phyloP scores from a whole-genome alignment of 306 rosid species.

The Carpinus viminea region DNA sequence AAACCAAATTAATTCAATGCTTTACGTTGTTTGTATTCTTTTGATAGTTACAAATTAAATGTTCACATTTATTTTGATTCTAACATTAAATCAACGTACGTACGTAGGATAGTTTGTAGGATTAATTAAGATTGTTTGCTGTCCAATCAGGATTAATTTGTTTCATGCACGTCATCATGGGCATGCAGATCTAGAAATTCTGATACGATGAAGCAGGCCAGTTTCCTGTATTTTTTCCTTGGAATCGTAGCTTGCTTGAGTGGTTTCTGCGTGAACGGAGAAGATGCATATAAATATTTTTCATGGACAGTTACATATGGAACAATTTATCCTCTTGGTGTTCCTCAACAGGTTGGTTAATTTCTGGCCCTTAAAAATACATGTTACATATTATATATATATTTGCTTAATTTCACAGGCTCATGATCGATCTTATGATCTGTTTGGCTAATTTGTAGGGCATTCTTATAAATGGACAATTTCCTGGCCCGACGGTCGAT shows the following conservation, averaged over 20 bases:
- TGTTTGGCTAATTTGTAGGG: conserved; percentile 44
- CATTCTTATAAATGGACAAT: conserved; percentile 82
- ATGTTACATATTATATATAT: not conserved
- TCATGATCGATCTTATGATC: not conserved
- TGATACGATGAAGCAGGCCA: conserved; percentile 43
- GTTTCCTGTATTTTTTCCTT: conserved; percentile 32
- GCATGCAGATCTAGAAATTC: not conserved
- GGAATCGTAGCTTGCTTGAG: conserved; percentile 50
- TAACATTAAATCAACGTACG: not conserved
- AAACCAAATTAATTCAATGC: too few species aligned
- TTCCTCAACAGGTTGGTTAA: conserved; percentile 58
- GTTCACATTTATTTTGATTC: not conserved
- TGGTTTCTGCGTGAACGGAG: conserved; percentile 52
- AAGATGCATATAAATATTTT: conserved; percentile 59
- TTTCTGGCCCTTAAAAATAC: not conserved
- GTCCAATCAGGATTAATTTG: not conserved
- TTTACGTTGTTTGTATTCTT: too few species aligned
- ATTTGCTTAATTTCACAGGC: not conserved
- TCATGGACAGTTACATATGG: conserved; percentile 71
- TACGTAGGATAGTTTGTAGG: not conserved
- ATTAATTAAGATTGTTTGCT: not conserved
- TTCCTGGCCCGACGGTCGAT: conserved; percentile 85
- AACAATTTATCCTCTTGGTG: conserved; percentile 65
- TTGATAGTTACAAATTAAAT: too few species aligned
- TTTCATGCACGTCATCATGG: not conserved